These are phyloP conservation scores for Fusarium begoniae DNA, from an alignment of 2,329 filamentous ascomycete genomes.

Conservation along the genomic window DNA sequence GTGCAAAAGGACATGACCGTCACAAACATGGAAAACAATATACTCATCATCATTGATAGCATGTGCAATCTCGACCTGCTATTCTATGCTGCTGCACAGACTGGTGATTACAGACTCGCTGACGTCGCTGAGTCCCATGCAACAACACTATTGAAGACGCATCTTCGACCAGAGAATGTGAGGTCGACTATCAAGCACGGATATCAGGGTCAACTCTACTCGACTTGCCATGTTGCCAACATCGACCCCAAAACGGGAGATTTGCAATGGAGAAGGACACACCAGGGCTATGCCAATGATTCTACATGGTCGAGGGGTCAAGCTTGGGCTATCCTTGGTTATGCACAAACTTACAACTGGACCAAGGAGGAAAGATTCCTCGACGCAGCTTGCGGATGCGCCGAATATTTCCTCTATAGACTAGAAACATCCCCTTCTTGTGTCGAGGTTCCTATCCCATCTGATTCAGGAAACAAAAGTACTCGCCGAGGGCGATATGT, in stretches of 20 bases:
- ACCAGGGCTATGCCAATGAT: slow-evolving; percentile 55
- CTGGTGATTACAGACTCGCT: slow-evolving; percentile 44
- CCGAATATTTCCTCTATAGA: slow-evolving; percentile 57
- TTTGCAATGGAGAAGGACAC: slow-evolving; percentile 46
- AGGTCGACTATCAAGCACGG: background rate
- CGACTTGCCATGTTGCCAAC: slow-evolving; percentile 55
- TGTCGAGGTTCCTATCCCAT: slow-evolving; percentile 12
- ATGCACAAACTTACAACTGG: slow-evolving; percentile 59
- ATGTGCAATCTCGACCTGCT: slow-evolving; percentile 54
- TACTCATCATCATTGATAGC: slow-evolving; percentile 54
- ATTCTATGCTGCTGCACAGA: slow-evolving; percentile 45
- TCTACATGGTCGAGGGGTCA: slow-evolving; percentile 62
- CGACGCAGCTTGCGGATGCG: slow-evolving; percentile 53
- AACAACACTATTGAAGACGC: slow-evolving; percentile 48
- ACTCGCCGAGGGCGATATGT: slow-evolving; percentile 27
- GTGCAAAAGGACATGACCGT: slow-evolving; percentile 38
- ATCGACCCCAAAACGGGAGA: slow-evolving; percentile 37
- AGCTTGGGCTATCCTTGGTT: slow-evolving; percentile 59
- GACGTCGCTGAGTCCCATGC: slow-evolving; percentile 53
- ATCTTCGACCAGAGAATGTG: slow-evolving; percentile 47
- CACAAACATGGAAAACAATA: slow-evolving; percentile 40
- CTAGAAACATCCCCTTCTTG: slow-evolving; percentile 43
- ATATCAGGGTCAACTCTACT: slow-evolving; percentile 27
- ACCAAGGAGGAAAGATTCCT: slow-evolving; percentile 55
- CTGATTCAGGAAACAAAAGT: background rate